A percentile compares a stretch with the other conserved stretches of the same genome.
phyloP scores from a whole-genome alignment of 73 alveolate genomes.

The Blepharisma stoltei region DNA sequence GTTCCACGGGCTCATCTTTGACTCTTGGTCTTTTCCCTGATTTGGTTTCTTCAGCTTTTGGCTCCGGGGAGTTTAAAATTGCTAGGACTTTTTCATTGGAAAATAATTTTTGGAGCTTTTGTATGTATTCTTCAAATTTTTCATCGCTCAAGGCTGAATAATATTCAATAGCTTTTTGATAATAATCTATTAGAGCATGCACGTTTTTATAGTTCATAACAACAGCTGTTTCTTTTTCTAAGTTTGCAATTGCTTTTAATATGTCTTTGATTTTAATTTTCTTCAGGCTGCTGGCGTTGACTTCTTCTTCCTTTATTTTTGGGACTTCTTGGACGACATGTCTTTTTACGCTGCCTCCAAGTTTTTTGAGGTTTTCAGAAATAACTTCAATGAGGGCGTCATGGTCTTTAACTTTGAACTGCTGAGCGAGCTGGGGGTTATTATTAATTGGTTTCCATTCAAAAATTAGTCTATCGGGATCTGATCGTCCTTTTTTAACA shows the following conservation, averaged over 20 bases:
- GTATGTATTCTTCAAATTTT: constrained; percentile 47
- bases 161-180: constrained; percentile 68
- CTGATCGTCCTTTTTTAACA: neutral
- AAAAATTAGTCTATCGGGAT: constrained; percentile 1
- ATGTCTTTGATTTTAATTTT: constrained; percentile 55
- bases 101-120: constrained; percentile 51
- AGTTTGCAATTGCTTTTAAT: constrained; percentile 43
- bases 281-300: constrained; percentile 12
- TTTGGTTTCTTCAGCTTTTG: no score
- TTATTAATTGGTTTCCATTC: constrained; percentile 16
- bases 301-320: constrained; percentile 26
- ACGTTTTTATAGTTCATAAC: constrained; percentile 45
- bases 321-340: constrained; percentile 13
- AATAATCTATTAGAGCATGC: constrained; percentile 51
- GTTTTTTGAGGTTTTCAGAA: constrained; percentile 43
- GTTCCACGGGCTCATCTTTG: no score
- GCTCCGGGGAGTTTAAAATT: neutral
- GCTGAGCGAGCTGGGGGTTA: constrained; percentile 10
- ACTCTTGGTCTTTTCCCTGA: no score
- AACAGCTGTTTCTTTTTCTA: constrained; percentile 42
- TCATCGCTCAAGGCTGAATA: constrained; percentile 67
- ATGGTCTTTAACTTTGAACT: constrained; percentile 39
- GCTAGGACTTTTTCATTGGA: constrained; percentile 47
- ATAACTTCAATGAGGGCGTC: constrained; percentile 42
- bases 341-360: constrained; percentile 48